Evolutionary conservation across 2,329 filamentous ascomycete genomes (phyloP), one percentile per base, ranked within the genome.

Genomic region (Pseudocercospora musae): DNA sequence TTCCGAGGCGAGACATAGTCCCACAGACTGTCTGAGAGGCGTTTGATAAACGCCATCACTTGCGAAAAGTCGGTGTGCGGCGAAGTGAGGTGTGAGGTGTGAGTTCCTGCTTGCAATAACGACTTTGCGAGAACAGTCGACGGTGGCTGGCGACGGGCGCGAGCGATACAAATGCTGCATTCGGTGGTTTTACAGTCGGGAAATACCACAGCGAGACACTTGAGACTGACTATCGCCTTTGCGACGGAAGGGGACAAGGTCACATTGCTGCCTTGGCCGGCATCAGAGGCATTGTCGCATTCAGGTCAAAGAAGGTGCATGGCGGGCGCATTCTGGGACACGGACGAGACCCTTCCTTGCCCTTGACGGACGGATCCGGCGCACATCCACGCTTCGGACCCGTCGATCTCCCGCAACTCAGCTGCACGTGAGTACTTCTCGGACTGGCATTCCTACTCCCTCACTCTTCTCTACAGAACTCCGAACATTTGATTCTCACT

Each of bases 1-100:
- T 79, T 80, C 52, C 72, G 71, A 10, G 79, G 79, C 57, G 77
- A 79, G 55, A 80, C 70, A 62, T 76, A 78, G 60, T 72, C 72
- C 78, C 77, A 80, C 60, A 81, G 69, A 53, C 70, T 71, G 54
- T 75, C 71, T 8, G 76, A 73, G 6, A 79, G 66, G 46, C 71
- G 69, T 52, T 71, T 68, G 69, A 69, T 57, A 57, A 69, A 67
- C 13, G 67, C 60, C 67, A 69, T 69, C 13, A 13, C 21, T 20
- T 46, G 48, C 15, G 48, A 4, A 23, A 29, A n/a, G 44, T 48
- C 18, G 44, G 18, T 11, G 44, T 48, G 29, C 27, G 29, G 50
- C 18, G 6, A 27, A 50, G 18, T 46, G 42, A 20, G 33, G 13
- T n/a, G 4, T 37, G 33, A 37, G 13, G 33, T 46, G n/a, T 44